Evolutionary conservation across 2,329 filamentous ascomycete genomes (phyloP).

Genomic region (Emmonsia crescens): DNA sequence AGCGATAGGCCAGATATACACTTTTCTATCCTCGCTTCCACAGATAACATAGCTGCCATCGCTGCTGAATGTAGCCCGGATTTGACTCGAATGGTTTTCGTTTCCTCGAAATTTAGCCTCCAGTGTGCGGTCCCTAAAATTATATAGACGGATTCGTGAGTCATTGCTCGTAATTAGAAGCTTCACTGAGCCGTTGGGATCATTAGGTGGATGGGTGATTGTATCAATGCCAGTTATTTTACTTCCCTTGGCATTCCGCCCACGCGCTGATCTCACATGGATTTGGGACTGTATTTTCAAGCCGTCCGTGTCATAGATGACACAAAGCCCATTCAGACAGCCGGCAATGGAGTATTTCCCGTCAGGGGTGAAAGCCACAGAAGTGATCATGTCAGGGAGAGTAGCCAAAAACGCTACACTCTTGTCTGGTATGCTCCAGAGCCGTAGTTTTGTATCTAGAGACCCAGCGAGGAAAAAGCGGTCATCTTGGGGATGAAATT

Average conservation of each 20-base stretch:
- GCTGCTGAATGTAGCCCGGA: conserved; percentile 78
- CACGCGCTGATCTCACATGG: conserved; percentile 83
- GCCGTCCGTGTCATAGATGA: conserved; percentile 88
- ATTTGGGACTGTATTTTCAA: conserved; percentile 75
- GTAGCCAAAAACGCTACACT: conserved; percentile 72
- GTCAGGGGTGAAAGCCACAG: conserved; percentile 86
- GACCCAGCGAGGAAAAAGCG: conserved; percentile 94
- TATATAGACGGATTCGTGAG: conserved; percentile 82
- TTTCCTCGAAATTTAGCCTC: conserved; percentile 88
- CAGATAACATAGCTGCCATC: conserved; percentile 79
- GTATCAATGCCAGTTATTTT: conserved; percentile 94
- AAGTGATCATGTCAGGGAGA: conserved; percentile 79
- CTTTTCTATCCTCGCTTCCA: conserved; percentile 81
- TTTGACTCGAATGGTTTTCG: conserved; percentile 81
- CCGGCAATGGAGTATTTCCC: conserved; percentile 84
- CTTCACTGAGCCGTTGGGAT: conserved; percentile 58
- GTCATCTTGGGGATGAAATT: conserved; percentile 90
- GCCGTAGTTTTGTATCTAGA: conserved; percentile 70
- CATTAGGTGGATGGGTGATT: conserved; percentile 47
- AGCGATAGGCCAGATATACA: conserved; percentile 78
- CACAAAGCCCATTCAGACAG: conserved; percentile 70
- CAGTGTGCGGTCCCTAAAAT: conserved; percentile 69
- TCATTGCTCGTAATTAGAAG: conserved; percentile 91
- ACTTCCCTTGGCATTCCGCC: conserved; percentile 89
- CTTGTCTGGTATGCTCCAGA: conserved; percentile 98